Base-by-base conservation (phyloP, 306 rosid genomes). In the Prunus mume region DNA sequence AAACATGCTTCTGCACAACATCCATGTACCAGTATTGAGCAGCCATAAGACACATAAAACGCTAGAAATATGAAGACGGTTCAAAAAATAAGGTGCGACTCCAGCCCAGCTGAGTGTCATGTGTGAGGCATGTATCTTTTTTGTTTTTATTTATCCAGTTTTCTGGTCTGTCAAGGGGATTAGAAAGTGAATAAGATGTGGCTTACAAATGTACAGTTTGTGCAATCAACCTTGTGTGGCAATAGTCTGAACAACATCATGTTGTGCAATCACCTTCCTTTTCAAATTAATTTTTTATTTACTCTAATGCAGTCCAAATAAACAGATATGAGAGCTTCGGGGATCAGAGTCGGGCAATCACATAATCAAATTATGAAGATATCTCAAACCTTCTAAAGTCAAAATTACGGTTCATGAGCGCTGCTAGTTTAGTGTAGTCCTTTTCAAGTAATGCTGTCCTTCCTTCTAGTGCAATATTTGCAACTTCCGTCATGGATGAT, bases 381-480 rank as follows among this genome's bases (percentile, higher is more conserved):
- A 75, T 47, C 9, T 43, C 71, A 80, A 75, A 92, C 97, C 99
- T 90, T 85, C 99, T 81, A 65, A 86, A 85, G 69, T 95, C 97
- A 69, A 95, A 95, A 81, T 95, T 95, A 41, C 69, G 88, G 77
- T 95, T 90, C 87, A 92, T 89, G 69, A 95, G 96, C 7, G 81
- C 82, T 61, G 83, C 91, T 62, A 92, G 86, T 85, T 87, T 85
- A 54, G 91, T 32, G 64, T 92, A 85, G 73, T 92, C 89, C 85
- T 79, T 88, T 68, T 87, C 79, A 68, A 88, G 90, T 78, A 95
- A 72, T 34, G 76, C 93, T 6, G 52, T 46, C 79, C 78, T 88
- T 85, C 97, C 98, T 89, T 90, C 92, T 71, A 80, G 46, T 5
- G 97, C 97, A 73, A 90, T 70, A 69, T 71, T 78, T 63, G 98